Base-by-base conservation (phyloP, 345 rosid species). In the Fremontodendron californicum region DNA sequence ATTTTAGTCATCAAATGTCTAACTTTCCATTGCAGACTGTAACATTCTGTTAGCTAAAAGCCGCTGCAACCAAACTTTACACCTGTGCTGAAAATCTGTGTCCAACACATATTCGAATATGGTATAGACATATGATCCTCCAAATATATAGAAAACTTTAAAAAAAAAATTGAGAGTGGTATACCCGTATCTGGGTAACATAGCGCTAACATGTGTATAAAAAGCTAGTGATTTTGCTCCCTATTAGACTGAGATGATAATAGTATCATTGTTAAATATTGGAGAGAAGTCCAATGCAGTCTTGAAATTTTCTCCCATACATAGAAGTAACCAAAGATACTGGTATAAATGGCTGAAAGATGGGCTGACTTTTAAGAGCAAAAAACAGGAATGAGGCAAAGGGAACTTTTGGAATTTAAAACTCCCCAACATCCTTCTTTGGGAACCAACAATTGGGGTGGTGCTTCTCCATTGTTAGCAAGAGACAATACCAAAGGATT, bases 361-460 rank as follows among this genome's bases (percentile, higher is more conserved):
- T n/a, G 48, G 18, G 65, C 54, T 18, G 29, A 71, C n/a, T 23
- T 23, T 29, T 37, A 18, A 0, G 9, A 11, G 6, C 42, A 11
- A 15, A 9, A 45, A 18, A 9, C 33, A 52, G 66, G 74, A 40
- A 81, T 78, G 86, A 82, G 79, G 80, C 84, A 80, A 73, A 77
- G 80, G 71, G 80, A 75, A 39, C 2, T 80, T 3, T 4, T 74
- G 62, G 88, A 81, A 10, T 90, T 88, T 39, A 85, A 89, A 81
- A 86, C 93, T 71, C 91, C 91, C 3, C 88, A 87, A 16, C 90
- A 87, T 61, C 89, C 90, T 8, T 84, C 89, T 60, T 49, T 73
- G 42, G 90, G 90, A 39, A 85, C 84, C 61, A 88, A 87, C 77
- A 74, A 82, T 66, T 87, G 93, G 93, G 93, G 93, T 0, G 88